These are phyloP conservation scores for Aspergillus mulundensis DNA, from an alignment of 495 filamentous ascomycete species.

Conservation along the genomic window DNA sequence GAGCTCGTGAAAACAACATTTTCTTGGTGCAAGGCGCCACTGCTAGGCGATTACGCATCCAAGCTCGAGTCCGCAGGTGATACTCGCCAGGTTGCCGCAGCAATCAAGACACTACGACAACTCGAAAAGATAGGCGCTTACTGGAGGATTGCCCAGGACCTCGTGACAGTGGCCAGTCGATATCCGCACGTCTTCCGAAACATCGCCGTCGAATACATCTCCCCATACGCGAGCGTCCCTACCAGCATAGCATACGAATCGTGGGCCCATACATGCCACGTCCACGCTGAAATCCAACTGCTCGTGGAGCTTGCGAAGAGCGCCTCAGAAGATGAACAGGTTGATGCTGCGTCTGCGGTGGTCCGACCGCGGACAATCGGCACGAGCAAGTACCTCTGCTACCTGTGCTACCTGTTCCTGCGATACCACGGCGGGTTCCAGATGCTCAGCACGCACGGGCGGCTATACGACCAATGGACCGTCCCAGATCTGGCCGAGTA, in stretches of 20 bases:
- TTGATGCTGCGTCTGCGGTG: background rate
- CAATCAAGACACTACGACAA: constrained; percentile 6
- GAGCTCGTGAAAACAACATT: constrained; percentile 5
- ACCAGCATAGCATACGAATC: constrained; percentile 5
- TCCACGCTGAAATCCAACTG: constrained; percentile 10
- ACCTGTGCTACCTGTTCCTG: constrained; percentile 8
- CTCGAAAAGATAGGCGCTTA: constrained; percentile 11
- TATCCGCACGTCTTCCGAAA: background rate
- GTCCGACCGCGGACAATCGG: constrained; percentile 4
- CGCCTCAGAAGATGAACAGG: background rate
- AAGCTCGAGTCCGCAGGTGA: constrained; percentile 5
- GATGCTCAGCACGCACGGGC: constrained; percentile 2
- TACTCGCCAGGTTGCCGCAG: constrained; percentile 1
- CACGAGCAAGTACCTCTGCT: constrained; percentile 10
- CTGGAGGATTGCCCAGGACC: constrained; percentile 7
- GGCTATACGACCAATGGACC: constrained; percentile 9
- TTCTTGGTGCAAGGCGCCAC: constrained; percentile 2
- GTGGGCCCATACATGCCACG: constrained; percentile 5
- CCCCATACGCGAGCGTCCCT: constrained; percentile 5
- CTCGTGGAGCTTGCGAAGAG: constrained; percentile 6
- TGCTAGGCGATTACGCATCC: constrained; percentile 4
- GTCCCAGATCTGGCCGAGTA: constrained; percentile 10
- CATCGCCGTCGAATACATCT: background rate
- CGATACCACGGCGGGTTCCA: constrained; percentile 4
- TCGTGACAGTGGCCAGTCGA: background rate